These are phyloP conservation scores for Fulvia fulva DNA, from an alignment of 2,329 filamentous ascomycete species.

Conservation along the genomic window DNA sequence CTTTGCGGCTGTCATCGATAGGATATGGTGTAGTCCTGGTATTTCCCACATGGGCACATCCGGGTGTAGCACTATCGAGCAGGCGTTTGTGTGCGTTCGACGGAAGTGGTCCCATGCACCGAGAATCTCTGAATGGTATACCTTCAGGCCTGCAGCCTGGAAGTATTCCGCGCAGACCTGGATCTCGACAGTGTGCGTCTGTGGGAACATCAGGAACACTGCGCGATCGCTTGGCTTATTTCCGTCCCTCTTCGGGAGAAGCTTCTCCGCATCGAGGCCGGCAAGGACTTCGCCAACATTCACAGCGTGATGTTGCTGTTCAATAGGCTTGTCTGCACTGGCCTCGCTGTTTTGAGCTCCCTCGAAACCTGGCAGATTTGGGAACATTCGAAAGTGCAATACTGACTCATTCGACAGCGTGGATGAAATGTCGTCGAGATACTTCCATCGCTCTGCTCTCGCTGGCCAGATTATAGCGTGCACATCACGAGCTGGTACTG, in stretches of 20 bases:
- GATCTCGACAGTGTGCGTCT: slow-evolving; percentile 17
- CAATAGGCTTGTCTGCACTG: background rate
- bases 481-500: slow-evolving; percentile 10
- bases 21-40: slow-evolving; percentile 32
- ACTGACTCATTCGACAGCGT: slow-evolving; percentile 2
- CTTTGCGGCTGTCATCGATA: slow-evolving; percentile 22
- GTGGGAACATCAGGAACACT: slow-evolving; percentile 30
- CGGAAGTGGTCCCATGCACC: slow-evolving; percentile 29
- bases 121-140: slow-evolving; percentile 23
- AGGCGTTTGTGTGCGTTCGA: background rate
- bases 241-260: slow-evolving; percentile 4
- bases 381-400: slow-evolving; percentile 16
- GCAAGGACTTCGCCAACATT: slow-evolving; percentile 10
- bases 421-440: slow-evolving; percentile 15
- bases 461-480: slow-evolving; percentile 27
- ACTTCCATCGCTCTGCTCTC: slow-evolving; percentile 26
- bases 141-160: slow-evolving; percentile 14
- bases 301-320: background rate
- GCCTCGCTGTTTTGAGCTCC: background rate
- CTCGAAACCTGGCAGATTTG: background rate
- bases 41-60: slow-evolving; percentile 34
- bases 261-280: slow-evolving; percentile 5
- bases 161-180: slow-evolving; percentile 22
- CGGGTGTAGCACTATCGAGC: slow-evolving; percentile 29
- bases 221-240: slow-evolving; percentile 1